A percentile compares a stretch with the other conserved stretches of the same genome.
phyloP scores from a whole-genome alignment of 371 early-diverging fungal species.

The Mortierella sp. region DNA sequence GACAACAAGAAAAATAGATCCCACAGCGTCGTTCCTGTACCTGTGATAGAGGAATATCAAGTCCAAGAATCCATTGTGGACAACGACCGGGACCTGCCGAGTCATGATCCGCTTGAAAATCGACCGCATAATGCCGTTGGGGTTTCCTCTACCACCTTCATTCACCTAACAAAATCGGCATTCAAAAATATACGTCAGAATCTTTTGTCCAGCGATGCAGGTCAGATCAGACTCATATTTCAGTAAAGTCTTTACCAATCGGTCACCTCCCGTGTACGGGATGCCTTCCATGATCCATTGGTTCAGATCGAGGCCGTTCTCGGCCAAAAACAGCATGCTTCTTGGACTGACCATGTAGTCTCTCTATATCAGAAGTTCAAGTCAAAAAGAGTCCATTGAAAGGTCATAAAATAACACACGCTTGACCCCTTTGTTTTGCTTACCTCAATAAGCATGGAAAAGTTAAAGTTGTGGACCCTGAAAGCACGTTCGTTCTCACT shows the following conservation, averaged over 20 bases:
- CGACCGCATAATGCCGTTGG: conserved; percentile 60
- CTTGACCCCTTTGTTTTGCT: background rate
- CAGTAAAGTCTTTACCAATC: conserved; percentile 36
- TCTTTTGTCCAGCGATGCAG: too few relatives aligned
- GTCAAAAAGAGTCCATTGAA: background rate
- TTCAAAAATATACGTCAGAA: too few relatives aligned
- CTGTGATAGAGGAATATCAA: conserved; percentile 87
- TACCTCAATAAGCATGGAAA: conserved; percentile 63
- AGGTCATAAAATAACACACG: too few relatives aligned
- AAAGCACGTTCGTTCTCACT: conserved; percentile 24
- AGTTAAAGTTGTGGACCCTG: conserved; percentile 66
- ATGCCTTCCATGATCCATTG: conserved; percentile 79
- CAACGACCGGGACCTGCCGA: conserved; percentile 70
- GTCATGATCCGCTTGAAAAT: conserved; percentile 56
- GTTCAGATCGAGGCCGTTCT: conserved; percentile 88
- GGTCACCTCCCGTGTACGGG: conserved; percentile 70
- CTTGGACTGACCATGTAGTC: conserved; percentile 68
- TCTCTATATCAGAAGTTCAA: conserved; percentile 15
- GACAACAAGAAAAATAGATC: too few relatives aligned
- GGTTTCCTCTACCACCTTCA: conserved; percentile 45
- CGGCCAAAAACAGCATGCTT: conserved; percentile 81
- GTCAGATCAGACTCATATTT: too few relatives aligned
- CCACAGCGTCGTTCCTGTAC: too few relatives aligned
- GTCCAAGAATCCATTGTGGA: conserved; percentile 95
- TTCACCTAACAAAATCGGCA: conserved; percentile 14